These are phyloP conservation scores for Phylloporus scabripes DNA, from an alignment of 768 basidiomycete genomes.

Conservation along the genomic window DNA sequence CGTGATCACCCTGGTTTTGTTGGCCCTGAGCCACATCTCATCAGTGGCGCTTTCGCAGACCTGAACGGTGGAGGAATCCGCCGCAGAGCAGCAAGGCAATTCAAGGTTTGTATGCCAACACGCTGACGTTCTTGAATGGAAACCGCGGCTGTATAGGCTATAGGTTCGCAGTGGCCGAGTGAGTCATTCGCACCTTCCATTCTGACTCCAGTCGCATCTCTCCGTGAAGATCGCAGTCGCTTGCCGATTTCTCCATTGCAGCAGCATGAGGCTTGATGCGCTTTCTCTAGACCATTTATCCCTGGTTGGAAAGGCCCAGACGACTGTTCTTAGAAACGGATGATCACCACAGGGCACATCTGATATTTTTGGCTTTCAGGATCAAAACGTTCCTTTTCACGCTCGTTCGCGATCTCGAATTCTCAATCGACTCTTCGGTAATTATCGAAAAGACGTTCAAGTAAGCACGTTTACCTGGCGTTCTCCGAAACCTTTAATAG, in stretches of 20 bases:
- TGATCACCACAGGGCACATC: not conserved
- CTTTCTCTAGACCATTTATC: conserved; percentile 20
- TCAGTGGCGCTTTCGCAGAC: conserved; percentile 31
- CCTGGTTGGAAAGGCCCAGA: not conserved
- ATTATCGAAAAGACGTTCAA: conserved; percentile 61
- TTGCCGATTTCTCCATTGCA: conserved; percentile 7
- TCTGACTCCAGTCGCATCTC: conserved; percentile 8
- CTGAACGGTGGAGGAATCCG: conserved; percentile 47
- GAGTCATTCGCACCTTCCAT: conserved; percentile 28
- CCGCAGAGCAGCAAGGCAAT: conserved; percentile 34
- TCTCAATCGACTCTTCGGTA: conserved; percentile 44
- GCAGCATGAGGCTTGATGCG: not conserved
- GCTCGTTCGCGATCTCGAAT: conserved; percentile 52
- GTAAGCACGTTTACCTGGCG: conserved; percentile 35
- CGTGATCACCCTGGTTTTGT: conserved; percentile 22
- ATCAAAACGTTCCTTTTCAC: conserved; percentile 61
- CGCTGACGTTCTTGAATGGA: conserved; percentile 54
- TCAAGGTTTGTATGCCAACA: conserved; percentile 50
- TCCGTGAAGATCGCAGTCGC: conserved; percentile 8
- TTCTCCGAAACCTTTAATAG: conserved; percentile 19
- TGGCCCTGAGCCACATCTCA: conserved; percentile 21
- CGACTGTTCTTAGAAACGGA: not conserved
- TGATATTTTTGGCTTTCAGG: conserved; percentile 34
- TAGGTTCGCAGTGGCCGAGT: conserved; percentile 57
- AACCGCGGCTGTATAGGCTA: conserved; percentile 59